A percentile compares a stretch with the other conserved stretches of the same genome.
Evolutionary conservation across 306 rosid genomes (phyloP).

Genomic region (Senna siamea): DNA sequence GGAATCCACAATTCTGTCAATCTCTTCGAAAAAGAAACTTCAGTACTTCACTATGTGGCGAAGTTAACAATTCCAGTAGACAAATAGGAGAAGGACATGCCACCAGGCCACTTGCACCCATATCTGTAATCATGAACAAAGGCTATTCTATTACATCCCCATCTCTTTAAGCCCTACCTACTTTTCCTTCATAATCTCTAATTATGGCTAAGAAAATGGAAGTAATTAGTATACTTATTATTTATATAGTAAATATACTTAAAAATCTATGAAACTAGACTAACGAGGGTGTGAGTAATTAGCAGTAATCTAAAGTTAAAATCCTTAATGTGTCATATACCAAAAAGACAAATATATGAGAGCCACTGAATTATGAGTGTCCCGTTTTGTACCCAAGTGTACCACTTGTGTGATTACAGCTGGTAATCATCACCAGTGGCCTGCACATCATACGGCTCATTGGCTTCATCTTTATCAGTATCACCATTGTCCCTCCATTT

Average conservation of each 20-base stretch:
- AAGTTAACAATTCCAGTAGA: slow-evolving; percentile 9
- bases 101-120: slow-evolving; percentile 39
- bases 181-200: slow-evolving; percentile 36
- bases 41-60: background rate
- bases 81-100: slow-evolving; percentile 1
- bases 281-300: too few species aligned
- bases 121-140: slow-evolving; percentile 45
- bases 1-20: background rate
- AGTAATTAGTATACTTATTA: too few species aligned
- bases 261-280: too few species aligned
- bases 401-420: slow-evolving; percentile 36
- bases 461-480: slow-evolving; percentile 21
- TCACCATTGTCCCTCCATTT: background rate
- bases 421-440: slow-evolving; percentile 38
- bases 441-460: too few species aligned
- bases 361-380: slow-evolving; percentile 38
- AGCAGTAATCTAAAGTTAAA: too few species aligned
- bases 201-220: background rate
- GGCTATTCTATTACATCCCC: slow-evolving; percentile 45
- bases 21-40: background rate
- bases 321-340: too few species aligned
- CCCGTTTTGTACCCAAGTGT: slow-evolving; percentile 44
- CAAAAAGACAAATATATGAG: slow-evolving; percentile 2
- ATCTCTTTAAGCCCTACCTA: slow-evolving; percentile 45
- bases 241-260: too few species aligned